Conservation (phyloP, 192 early-diverging fungal genomes). For the Gaertneriomyces sp. region DNA sequence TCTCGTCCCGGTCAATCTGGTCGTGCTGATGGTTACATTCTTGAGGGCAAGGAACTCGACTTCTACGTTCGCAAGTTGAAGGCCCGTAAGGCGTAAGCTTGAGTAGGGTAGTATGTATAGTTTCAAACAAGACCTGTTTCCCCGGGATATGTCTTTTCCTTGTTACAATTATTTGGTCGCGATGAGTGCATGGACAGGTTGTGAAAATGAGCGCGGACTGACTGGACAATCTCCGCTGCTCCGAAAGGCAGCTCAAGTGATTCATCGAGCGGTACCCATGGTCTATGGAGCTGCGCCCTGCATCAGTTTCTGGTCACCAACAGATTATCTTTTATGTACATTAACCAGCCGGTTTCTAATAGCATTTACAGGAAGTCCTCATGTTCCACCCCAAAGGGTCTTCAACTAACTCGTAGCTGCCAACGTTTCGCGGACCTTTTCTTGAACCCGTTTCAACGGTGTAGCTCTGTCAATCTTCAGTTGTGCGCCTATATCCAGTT, state of each 20-base stretch:
- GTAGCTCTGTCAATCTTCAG: constrained; percentile 13
- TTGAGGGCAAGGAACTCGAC: constrained; percentile 99
- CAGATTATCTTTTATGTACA: too few species aligned
- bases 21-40: constrained; percentile 95
- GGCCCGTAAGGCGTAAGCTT: constrained; percentile 72
- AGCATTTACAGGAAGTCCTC: too few species aligned
- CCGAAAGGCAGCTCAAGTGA: too few species aligned
- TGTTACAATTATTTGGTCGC: too few species aligned
- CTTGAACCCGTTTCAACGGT: neutral
- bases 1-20: constrained; percentile 98
- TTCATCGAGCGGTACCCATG: too few species aligned
- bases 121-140: neutral
- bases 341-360: too few species aligned
- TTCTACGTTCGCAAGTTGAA: constrained; percentile 93
- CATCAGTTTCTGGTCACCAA: too few species aligned
- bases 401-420: neutral
- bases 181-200: too few species aligned
- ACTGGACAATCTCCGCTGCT: too few species aligned
- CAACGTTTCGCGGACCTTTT: constrained; percentile 3
- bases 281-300: too few species aligned
- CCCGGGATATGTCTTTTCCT: too few species aligned
- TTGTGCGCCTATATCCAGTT: constrained; percentile 6
- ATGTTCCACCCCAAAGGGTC: neutral
- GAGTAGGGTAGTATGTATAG: constrained; percentile 5
- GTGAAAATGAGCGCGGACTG: too few species aligned